These are phyloP conservation scores for Dioscorea zingiberensis DNA, from an alignment of 106 monocot genomes.

Conservation along the genomic window DNA sequence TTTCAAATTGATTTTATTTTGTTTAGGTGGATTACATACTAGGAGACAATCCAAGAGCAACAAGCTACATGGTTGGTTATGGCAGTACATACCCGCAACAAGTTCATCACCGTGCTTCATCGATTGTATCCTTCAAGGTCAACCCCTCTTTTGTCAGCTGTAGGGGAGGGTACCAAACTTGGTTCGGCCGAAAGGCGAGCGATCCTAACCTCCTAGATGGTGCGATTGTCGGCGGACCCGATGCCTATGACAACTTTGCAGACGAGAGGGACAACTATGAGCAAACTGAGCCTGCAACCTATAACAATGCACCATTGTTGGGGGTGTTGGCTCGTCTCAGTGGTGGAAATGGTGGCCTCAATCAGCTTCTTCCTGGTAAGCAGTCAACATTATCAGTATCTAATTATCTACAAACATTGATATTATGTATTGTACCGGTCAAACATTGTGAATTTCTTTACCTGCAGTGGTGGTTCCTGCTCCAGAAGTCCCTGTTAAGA, in stretches of 20 bases:
- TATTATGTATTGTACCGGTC: no score
- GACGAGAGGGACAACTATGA: constrained; percentile 85
- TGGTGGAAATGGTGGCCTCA: constrained; percentile 36
- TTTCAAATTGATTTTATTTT: neutral
- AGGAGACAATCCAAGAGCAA: constrained; percentile 85
- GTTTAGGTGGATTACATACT: constrained; percentile 82
- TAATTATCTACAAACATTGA: no score
- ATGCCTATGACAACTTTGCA: constrained; percentile 77
- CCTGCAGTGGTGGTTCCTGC: constrained; percentile 4
- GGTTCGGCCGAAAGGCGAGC: constrained; percentile 56
- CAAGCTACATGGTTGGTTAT: constrained; percentile 98
- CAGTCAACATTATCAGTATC: neutral
- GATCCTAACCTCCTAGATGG: constrained; percentile 87
- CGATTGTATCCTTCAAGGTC: constrained; percentile 79
- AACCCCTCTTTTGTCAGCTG: constrained; percentile 70
- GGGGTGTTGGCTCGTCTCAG: constrained; percentile 73
- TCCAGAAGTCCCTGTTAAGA: constrained; percentile 1
- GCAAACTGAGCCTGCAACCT: constrained; percentile 93
- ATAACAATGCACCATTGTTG: constrained; percentile 85
- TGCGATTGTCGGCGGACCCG: constrained; percentile 87
- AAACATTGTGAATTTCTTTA: neutral
- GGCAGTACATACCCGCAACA: constrained; percentile 74
- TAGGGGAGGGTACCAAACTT: constrained; percentile 64
- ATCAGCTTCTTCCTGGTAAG: constrained; percentile 47
- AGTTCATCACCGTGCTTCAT: constrained; percentile 89